phyloP scores from a whole-genome alignment of 2,329 filamentous ascomycete genomes.

The Colletotrichum melonis region DNA sequence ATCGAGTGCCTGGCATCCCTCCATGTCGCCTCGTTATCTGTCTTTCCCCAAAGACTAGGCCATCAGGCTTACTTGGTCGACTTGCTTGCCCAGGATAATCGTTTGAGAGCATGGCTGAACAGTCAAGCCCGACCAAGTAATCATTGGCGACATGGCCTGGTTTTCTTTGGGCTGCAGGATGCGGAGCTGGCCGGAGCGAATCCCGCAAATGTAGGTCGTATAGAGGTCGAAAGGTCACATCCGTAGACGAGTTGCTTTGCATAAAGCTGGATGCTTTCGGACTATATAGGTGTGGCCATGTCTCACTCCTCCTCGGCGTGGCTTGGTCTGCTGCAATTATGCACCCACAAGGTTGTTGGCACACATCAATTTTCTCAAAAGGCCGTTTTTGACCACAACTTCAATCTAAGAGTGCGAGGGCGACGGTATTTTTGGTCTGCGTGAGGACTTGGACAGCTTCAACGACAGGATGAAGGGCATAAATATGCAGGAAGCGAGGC shows the following conservation, averaged over 20 bases:
- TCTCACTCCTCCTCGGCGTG: conserved; percentile 3
- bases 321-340: background rate
- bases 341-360: conserved; percentile 1
- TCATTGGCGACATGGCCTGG: background rate
- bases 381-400: background rate
- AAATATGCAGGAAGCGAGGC: conserved; percentile 44
- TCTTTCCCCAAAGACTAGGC: background rate
- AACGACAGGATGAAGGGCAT: conserved; percentile 38
- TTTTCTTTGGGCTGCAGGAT: background rate
- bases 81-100: background rate
- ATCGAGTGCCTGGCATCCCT: conserved; percentile 19
- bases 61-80: background rate
- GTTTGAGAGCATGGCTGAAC: background rate
- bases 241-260: conserved; percentile 17
- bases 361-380: background rate
- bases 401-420: background rate
- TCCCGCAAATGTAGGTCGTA: background rate
- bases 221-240: background rate
- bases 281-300: conserved; percentile 26
- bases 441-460: background rate
- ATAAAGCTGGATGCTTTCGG: conserved; percentile 10
- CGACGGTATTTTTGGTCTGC: background rate
- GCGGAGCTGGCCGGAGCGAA: conserved; percentile 8
- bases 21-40: conserved; percentile 10
- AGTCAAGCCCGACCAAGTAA: background rate